Percentiles rank a stretch among this genome's conserved stretches.
phyloP scores from a whole-genome alignment of 352 stramenopile genomes.

The Globisporangium parvum region DNA sequence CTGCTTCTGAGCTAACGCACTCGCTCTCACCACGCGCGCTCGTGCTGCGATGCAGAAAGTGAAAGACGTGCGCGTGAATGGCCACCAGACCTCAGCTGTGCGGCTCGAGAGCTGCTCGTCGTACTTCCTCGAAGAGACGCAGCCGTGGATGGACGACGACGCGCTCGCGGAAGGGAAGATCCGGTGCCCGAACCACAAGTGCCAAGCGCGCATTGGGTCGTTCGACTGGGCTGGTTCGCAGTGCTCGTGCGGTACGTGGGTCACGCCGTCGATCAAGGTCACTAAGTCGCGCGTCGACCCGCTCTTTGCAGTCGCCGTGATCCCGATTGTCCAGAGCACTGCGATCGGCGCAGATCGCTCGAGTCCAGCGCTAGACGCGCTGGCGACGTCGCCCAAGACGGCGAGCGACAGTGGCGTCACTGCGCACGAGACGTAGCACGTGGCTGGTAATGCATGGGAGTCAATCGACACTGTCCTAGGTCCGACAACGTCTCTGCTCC shows the following conservation, averaged over 20 bases:
- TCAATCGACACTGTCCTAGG: background rate
- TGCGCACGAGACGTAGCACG: no score
- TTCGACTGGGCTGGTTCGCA: conserved; percentile 77
- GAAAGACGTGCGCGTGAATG: conserved; percentile 62
- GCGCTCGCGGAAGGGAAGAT: conserved; percentile 64
- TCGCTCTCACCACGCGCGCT: background rate
- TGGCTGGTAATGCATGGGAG: no score
- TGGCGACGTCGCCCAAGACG: background rate
- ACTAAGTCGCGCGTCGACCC: conserved; percentile 74
- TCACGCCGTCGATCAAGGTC: conserved; percentile 79
- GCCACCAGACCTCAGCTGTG: conserved; percentile 16
- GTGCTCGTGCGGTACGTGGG: conserved; percentile 79
- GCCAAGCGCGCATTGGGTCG: conserved; percentile 57
- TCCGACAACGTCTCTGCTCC: no score
- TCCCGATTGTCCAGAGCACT: conserved; percentile 23
- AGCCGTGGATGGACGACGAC: conserved; percentile 69
- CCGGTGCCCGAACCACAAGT: conserved; percentile 61
- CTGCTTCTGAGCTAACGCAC: conserved; percentile 1
- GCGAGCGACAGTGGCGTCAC: background rate
- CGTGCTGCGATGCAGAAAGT: conserved; percentile 29
- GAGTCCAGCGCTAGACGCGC: conserved; percentile 7
- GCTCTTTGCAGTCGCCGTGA: conserved; percentile 17
- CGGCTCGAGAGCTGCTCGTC: conserved; percentile 48
- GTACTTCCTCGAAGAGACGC: conserved; percentile 61
- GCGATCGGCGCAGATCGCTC: conserved; percentile 14